Evolutionary conservation across 768 basidiomycete species (phyloP).

Genomic region (Xanthoconium purpureum): DNA sequence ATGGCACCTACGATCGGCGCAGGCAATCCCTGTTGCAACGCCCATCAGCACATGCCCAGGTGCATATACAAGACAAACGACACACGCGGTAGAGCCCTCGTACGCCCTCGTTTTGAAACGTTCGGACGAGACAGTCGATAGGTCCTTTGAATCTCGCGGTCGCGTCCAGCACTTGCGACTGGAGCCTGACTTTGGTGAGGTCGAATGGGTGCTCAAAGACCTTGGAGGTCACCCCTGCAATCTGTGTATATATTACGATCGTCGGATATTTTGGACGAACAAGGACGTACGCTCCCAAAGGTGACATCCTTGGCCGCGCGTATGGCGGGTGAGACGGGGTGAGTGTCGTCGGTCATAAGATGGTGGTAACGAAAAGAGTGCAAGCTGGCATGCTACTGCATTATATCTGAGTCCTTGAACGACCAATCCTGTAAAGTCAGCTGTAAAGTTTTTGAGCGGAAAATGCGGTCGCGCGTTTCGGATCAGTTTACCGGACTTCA

Average conservation of each 20-base stretch:
- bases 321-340: constrained; percentile 13
- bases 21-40: constrained; percentile 69
- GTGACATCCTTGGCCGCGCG: constrained; percentile 46
- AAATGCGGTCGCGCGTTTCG: constrained; percentile 12
- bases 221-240: constrained; percentile 83
- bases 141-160: constrained; percentile 77
- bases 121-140: constrained; percentile 80
- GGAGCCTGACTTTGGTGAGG: constrained; percentile 90
- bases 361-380: background rate
- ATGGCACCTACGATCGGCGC: constrained; percentile 91
- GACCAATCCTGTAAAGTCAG: constrained; percentile 24
- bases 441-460: constrained; percentile 16
- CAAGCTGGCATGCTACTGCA: constrained; percentile 20
- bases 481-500: constrained; percentile 12
- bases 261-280: background rate
- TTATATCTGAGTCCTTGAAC: constrained; percentile 17
- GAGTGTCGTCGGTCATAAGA: constrained; percentile 23
- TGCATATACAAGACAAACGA: constrained; percentile 2
- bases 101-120: constrained; percentile 78
- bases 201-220: constrained; percentile 95
- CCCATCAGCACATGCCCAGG: background rate
- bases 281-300: constrained; percentile 53
- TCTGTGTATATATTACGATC: constrained; percentile 36
- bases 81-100: constrained; percentile 84
- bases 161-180: constrained; percentile 80